Conservation (phyloP, 441 rosid genomes). For the Aleurites moluccanus region DNA sequence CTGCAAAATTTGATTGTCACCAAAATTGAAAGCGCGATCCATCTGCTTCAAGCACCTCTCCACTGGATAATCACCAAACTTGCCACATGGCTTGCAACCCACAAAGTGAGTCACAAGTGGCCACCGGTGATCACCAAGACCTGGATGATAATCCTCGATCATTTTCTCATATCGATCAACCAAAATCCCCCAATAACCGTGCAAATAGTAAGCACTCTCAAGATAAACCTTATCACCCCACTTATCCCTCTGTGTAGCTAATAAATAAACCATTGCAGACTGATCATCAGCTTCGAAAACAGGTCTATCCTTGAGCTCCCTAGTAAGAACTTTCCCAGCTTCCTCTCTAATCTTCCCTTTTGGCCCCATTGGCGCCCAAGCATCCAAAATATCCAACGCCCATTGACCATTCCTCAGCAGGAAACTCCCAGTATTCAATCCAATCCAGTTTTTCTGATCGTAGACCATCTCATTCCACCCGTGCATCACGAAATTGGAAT, state of each 20-base stretch:
- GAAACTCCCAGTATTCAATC: constrained; percentile 83
- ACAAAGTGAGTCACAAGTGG: constrained; percentile 93
- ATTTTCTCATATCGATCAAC: constrained; percentile 87
- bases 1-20: constrained; percentile 84
- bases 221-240: constrained; percentile 85
- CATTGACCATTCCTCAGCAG: constrained; percentile 78
- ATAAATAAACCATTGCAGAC: constrained; percentile 80
- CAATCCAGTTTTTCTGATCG: constrained; percentile 85
- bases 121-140: constrained; percentile 88
- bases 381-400: constrained; percentile 78
- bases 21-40: constrained; percentile 90
- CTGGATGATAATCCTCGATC: constrained; percentile 83
- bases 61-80: constrained; percentile 82
- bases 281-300: constrained; percentile 90
- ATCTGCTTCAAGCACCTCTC: constrained; percentile 88
- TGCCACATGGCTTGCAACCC: constrained; percentile 70
- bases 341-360: constrained; percentile 78
- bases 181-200: constrained; percentile 88
- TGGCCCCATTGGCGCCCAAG: constrained; percentile 92
- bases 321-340: constrained; percentile 71
- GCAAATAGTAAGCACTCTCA: constrained; percentile 82
- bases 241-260: constrained; percentile 69
- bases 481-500: constrained; percentile 72
- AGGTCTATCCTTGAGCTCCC: constrained; percentile 75
- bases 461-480: constrained; percentile 95